These are phyloP conservation scores for Chlorencoelia australis DNA, from an alignment of 2,329 filamentous ascomycete species.

Conservation along the genomic window DNA sequence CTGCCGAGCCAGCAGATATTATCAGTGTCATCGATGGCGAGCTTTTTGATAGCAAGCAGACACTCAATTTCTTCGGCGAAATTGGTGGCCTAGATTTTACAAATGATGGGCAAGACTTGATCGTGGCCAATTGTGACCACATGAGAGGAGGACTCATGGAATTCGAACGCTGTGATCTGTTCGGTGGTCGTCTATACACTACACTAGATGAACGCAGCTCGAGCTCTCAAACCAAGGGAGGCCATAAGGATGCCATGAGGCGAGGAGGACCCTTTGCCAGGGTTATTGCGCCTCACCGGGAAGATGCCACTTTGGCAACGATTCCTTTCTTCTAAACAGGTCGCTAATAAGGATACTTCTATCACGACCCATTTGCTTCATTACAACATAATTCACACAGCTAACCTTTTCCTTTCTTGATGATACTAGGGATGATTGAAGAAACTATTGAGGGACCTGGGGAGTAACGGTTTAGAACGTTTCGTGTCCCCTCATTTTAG, in stretches of 20 bases:
- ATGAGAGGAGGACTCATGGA: slow-evolving; percentile 48
- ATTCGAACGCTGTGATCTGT: slow-evolving; percentile 25
- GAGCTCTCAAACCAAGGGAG: no score
- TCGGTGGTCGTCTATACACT: slow-evolving; percentile 8
- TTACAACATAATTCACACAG: background rate
- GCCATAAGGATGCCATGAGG: no score
- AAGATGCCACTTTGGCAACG: background rate
- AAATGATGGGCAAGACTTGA: slow-evolving; percentile 57
- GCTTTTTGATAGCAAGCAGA: slow-evolving; percentile 55
- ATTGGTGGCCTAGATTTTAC: slow-evolving; percentile 59
- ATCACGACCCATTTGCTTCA: no score
- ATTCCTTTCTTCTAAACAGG: background rate
- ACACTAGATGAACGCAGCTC: no score
- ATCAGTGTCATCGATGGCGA: slow-evolving; percentile 61
- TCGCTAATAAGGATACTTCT: background rate
- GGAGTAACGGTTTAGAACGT: background rate
- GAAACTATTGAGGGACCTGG: background rate
- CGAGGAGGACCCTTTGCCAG: no score
- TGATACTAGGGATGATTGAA: background rate
- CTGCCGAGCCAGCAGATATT: slow-evolving; percentile 67
- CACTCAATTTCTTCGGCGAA: slow-evolving; percentile 65
- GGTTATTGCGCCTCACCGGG: background rate
- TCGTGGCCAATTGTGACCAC: slow-evolving; percentile 56
- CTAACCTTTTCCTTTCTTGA: background rate
- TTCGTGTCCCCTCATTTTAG: background rate